Percentiles rank a stretch among this genome's conserved stretches.
Conservation (phyloP, 768 basidiomycete species). For the Panellus pusillus region DNA sequence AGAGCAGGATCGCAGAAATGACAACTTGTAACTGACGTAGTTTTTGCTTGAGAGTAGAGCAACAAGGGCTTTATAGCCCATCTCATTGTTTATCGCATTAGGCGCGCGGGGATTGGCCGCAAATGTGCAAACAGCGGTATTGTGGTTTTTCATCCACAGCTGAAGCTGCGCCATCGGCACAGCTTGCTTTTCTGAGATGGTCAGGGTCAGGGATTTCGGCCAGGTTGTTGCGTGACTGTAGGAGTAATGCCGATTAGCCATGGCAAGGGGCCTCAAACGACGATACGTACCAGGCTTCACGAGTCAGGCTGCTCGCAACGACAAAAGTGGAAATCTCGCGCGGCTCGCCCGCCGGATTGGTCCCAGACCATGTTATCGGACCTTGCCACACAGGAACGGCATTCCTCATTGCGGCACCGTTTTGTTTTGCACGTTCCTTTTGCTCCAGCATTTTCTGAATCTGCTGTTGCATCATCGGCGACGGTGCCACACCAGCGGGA, state of each 20-base stretch:
- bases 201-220: constrained; percentile 47
- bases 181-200: constrained; percentile 40
- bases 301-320: constrained; percentile 6
- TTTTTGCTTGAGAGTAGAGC: constrained; percentile 42
- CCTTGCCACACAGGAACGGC: constrained; percentile 23
- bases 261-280: neutral
- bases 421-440: constrained; percentile 32
- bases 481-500: constrained; percentile 14
- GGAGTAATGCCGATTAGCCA: neutral
- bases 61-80: constrained; percentile 41
- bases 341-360: constrained; percentile 5
- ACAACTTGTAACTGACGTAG: constrained; percentile 34
- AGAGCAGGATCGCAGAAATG: neutral
- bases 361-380: constrained; percentile 8
- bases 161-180: constrained; percentile 41
- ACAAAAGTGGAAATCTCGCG: constrained; percentile 6
- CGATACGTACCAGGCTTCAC: constrained; percentile 34
- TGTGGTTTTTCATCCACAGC: constrained; percentile 46
- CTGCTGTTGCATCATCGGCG: constrained; percentile 29
- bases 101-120: constrained; percentile 26
- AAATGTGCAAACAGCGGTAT: constrained; percentile 44
- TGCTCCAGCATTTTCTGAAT: constrained; percentile 53
- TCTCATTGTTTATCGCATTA: constrained; percentile 43
- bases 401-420: constrained; percentile 11
- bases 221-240: constrained; percentile 52